phyloP scores from a whole-genome alignment of 2,329 filamentous ascomycete genomes.

The Diaporthe sp. region DNA sequence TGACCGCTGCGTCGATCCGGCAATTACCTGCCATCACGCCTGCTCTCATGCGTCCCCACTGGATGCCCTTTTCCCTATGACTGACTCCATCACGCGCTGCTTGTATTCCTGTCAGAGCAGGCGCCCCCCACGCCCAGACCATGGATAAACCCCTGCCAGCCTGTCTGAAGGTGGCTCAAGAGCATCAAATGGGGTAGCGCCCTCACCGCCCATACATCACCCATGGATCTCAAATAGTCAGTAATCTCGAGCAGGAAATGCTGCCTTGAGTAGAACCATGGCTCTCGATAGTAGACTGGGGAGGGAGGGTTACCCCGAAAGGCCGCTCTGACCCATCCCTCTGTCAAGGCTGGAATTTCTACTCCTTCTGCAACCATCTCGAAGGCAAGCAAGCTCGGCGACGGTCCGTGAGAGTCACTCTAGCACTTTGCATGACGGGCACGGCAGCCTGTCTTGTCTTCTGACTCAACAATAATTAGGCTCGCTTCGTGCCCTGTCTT shows the following conservation, averaged over 20 bases:
- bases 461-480: not conserved
- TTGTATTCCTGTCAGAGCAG: not conserved
- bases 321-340: not conserved
- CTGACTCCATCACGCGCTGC: not conserved
- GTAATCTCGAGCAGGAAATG: not conserved
- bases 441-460: not conserved
- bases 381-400: not conserved
- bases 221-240: too few relatives aligned
- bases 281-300: not conserved
- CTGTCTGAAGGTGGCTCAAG: not conserved
- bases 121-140: not conserved
- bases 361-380: not conserved
- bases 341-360: not conserved
- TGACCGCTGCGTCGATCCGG: conserved; percentile 4
- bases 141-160: not conserved
- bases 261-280: not conserved
- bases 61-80: not conserved
- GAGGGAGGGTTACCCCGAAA: not conserved
- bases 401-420: not conserved
- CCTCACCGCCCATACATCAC: not conserved
- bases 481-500: conserved; percentile 7
- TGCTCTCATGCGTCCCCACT: not conserved
- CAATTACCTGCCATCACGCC: not conserved
- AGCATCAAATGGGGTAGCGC: not conserved
- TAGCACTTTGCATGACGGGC: not conserved